A percentile compares a stretch with the other conserved stretches of the same genome.
phyloP scores from a whole-genome alignment of 805 yeast genomes.

The Wickerhamomyces chaumierensis region DNA sequence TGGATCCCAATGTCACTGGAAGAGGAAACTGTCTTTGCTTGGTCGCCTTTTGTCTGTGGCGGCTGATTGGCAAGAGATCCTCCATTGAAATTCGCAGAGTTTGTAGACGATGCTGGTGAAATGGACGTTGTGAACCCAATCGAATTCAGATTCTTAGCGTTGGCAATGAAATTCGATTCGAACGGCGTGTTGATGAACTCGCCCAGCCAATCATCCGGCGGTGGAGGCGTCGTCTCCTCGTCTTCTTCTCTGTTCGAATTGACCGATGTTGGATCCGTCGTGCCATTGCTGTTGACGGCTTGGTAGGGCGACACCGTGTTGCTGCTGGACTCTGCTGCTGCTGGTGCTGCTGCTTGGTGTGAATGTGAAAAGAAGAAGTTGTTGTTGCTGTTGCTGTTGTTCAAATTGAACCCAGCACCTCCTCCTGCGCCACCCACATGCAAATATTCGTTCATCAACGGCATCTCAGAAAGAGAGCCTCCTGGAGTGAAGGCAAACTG shows the following conservation, averaged over 20 bases:
- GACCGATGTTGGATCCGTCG: background rate
- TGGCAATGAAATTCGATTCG: conserved; percentile 41
- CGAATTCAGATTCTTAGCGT: conserved; percentile 32
- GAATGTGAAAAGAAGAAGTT: too few relatives aligned
- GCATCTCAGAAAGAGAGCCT: conserved; percentile 19
- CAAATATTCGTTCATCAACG: conserved; percentile 26
- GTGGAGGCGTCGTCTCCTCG: background rate
- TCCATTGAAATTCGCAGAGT: background rate
- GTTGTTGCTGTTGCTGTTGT: conserved; percentile 6
- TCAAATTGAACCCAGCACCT: conserved; percentile 26
- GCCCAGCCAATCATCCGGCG: conserved; percentile 50
- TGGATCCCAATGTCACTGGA: too few relatives aligned
- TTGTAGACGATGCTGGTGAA: conserved; percentile 10
- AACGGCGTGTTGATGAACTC: conserved; percentile 61
- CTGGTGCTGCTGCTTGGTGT: background rate
- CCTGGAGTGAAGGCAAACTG: conserved; percentile 16
- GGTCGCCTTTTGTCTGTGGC: too few relatives aligned
- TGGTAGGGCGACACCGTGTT: too few relatives aligned
- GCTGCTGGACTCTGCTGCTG: too few relatives aligned
- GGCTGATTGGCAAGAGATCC: background rate
- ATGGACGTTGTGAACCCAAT: conserved; percentile 37
- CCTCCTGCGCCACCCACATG: conserved; percentile 30
- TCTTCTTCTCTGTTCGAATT: too few relatives aligned
- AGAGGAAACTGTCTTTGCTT: background rate
- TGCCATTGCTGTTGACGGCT: background rate